Evolutionary conservation across 495 filamentous ascomycete genomes (phyloP), one percentile per base, ranked within the genome.

Genomic region (Cercophora scortea): DNA sequence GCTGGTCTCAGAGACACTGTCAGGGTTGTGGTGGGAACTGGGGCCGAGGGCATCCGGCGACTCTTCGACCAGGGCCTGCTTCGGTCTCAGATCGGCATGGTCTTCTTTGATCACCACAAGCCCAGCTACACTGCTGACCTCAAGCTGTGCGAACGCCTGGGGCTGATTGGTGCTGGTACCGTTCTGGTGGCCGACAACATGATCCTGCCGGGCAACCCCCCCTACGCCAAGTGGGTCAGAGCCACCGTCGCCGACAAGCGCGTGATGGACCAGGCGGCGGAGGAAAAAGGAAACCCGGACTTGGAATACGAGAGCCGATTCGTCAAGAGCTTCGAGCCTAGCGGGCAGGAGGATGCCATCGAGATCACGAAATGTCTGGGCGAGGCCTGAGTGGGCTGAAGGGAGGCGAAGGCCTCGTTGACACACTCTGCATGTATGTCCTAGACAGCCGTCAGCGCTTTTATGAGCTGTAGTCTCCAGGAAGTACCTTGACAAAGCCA

Each of bases 81-180:
- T 2, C 47, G 46, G 6, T 36, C 34, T 0, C 67, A 75, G 38
- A 76, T 90, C 39, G 86, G 87, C 48, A 66, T 90, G 9, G 64
- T 88, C 54, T 89, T 90, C 59, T 68, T 91, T 33, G 87, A 90
- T 49, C 87, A 90, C 57, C 82, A 82, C 61, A 89, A 90, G 59
- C 82, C 83, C 0, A 76, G 79, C 0, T 90, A 90, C 53, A 79
- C 73, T 0, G 69, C 79, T 4, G 87, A 92, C 56, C 61, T 90
- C 55, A 89, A 88, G 71, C 70, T 87, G 1, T 84, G 80, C 53
- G 87, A 90, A 70, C 75, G 82, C 32, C 67, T 87, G 9, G 79
- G 77, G 1, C 61, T 89, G 48, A 71, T 92, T 38, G 71, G 68
- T 1, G 67, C 69, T 0, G 84, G 82, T 11, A 80, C 81, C 0